Base-by-base conservation (phyloP, 2,329 filamentous ascomycete species). In the Emmonsiellopsis sp. region DNA sequence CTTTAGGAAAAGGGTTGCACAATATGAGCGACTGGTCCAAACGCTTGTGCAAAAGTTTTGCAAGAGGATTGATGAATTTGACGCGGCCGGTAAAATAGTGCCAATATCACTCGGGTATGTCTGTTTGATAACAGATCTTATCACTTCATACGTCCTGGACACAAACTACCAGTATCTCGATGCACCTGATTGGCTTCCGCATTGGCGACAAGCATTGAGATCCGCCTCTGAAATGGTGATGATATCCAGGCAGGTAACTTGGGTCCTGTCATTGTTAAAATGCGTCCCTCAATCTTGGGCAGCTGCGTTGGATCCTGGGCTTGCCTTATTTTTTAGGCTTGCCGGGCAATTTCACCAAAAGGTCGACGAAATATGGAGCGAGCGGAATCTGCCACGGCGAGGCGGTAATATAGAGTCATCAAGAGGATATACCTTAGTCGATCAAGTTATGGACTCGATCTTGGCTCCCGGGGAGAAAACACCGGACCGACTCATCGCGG, bases 141-240 rank as follows among this genome's bases (percentile, higher is more conserved):
- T 77, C 57, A 73, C 72, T 55, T 65, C 72, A 51, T 75, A 74
- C 54, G 62, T 62, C n/a, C 62, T 68, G 60, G 61, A 62, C n/a
- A 51, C 59, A 11, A 59, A 58, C 1, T 67, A 62, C 43, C 56
- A 64, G 51, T 68, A 66, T 57, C 59, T 69, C 7, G 65, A 68
- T 31, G 58, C 60, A 6, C 58, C 63, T 1, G 63, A 66, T 37
- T 68, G 66, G 32, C 57, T 57, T 17, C 64, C 64, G 6, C 56
- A 62, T 32, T 69, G 66, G 66, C 58, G 61, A 6, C 59, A 61
- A 17, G 65, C 65, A 2, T 43, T 53, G 7, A 14, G 17, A 27
- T 32, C 51, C 1, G n/a, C 43, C 37, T 46, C 51, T 14, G 44
- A 48, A 47, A 39, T 47, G 27, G 51, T 33, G 10, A 40, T 53